A percentile compares a stretch with the other conserved stretches of the same genome.
Conservation (phyloP, 768 basidiomycete species). For the Mycena metata region DNA sequence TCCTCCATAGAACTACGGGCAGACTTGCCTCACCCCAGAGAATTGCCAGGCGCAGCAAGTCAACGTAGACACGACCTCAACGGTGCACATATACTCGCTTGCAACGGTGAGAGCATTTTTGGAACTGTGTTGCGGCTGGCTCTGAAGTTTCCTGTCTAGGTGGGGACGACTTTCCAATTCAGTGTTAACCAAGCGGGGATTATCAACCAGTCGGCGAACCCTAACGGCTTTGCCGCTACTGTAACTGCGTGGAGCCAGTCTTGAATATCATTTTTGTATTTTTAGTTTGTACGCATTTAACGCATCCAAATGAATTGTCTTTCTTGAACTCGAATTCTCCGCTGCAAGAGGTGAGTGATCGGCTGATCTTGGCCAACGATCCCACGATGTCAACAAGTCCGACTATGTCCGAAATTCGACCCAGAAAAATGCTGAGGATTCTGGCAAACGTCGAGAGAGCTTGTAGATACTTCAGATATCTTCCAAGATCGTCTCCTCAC, state of each 20-base stretch:
- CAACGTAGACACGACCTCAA: slow-evolving; percentile 65
- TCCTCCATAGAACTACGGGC: slow-evolving; percentile 55
- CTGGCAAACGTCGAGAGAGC: too few species aligned
- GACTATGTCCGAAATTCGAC: too few species aligned
- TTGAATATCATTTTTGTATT: neutral
- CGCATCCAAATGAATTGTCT: too few species aligned
- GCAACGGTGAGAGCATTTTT: slow-evolving; percentile 55
- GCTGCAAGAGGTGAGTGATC: too few species aligned
- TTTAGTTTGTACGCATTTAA: neutral
- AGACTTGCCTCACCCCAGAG: slow-evolving; percentile 58
- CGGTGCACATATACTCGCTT: slow-evolving; percentile 60
- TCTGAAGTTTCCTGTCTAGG: slow-evolving; percentile 60
- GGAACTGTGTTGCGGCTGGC: slow-evolving; percentile 50
- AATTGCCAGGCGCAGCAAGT: slow-evolving; percentile 72
- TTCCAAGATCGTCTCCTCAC: too few species aligned
- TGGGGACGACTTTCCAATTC: slow-evolving; percentile 64
- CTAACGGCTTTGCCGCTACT: slow-evolving; percentile 53
- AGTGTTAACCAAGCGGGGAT: slow-evolving; percentile 63
- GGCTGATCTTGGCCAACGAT: too few species aligned
- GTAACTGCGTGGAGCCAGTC: slow-evolving; percentile 34
- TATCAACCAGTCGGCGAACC: slow-evolving; percentile 63
- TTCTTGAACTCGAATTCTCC: too few species aligned
- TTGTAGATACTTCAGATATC: too few species aligned
- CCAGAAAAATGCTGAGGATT: too few species aligned
- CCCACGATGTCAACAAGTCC: too few species aligned